Evolutionary conservation across 768 basidiomycete genomes (phyloP).

Genomic region (Amanita muscaria): DNA sequence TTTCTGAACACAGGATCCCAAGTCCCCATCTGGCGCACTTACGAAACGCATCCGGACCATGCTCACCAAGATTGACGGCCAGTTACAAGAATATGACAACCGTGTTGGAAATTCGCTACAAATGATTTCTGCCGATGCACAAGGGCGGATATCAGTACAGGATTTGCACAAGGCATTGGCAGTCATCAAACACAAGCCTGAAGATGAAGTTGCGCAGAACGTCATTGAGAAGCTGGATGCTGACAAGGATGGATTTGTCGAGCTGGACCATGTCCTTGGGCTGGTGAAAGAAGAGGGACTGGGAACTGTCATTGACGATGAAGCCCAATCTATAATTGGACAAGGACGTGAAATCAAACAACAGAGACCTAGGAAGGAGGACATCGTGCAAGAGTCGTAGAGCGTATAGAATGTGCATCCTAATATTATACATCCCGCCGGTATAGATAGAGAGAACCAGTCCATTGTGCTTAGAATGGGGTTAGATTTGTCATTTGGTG

Average conservation of each 20-base stretch:
- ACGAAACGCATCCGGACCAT: conserved; percentile 94
- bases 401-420: neutral
- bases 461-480: too few relatives aligned
- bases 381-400: conserved; percentile 69
- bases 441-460: conserved; percentile 5
- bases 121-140: conserved; percentile 76
- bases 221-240: conserved; percentile 92
- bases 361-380: conserved; percentile 84
- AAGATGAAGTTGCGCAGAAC: conserved; percentile 78
- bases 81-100: conserved; percentile 86
- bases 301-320: conserved; percentile 79
- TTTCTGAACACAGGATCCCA: conserved; percentile 47
- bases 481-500: too few relatives aligned
- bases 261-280: conserved; percentile 89
- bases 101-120: conserved; percentile 80
- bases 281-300: conserved; percentile 83
- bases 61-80: conserved; percentile 91
- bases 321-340: conserved; percentile 73
- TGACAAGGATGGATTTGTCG: conserved; percentile 92
- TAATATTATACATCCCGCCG: conserved; percentile 10
- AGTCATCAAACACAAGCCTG: conserved; percentile 90
- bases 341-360: conserved; percentile 79
- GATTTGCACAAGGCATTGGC: conserved; percentile 87
- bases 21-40: conserved; percentile 75
- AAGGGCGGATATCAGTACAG: conserved; percentile 81